phyloP scores from a whole-genome alignment of 768 basidiomycete genomes.

The Mycena olivaceomarginata region DNA sequence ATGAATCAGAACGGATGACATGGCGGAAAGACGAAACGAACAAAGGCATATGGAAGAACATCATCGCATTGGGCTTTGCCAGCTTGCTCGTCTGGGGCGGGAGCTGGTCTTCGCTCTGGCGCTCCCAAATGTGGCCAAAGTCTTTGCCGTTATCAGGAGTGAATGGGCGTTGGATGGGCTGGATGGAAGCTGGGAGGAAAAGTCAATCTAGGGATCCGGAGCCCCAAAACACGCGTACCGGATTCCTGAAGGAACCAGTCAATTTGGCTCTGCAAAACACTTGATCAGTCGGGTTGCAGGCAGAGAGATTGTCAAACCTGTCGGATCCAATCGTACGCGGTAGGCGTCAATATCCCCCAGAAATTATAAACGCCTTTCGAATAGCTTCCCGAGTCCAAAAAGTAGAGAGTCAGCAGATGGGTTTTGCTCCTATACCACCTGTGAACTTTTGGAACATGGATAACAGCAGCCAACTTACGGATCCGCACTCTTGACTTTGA shows the following conservation, averaged over 20 bases:
- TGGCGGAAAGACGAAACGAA: slow-evolving; percentile 68
- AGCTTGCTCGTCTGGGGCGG: slow-evolving; percentile 73
- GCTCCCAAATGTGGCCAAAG: slow-evolving; percentile 78
- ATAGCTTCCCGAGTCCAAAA: slow-evolving; percentile 93
- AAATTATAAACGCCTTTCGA: slow-evolving; percentile 75
- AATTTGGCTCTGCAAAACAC: slow-evolving; percentile 78
- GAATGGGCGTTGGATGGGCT: slow-evolving; percentile 89
- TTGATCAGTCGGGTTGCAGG: slow-evolving; percentile 12
- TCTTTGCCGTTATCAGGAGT: slow-evolving; percentile 85
- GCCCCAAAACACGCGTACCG: slow-evolving; percentile 54
- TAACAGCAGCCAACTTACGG: slow-evolving; percentile 69
- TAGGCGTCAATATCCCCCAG: slow-evolving; percentile 78
- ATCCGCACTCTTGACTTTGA: slow-evolving; percentile 91
- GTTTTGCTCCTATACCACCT: slow-evolving; percentile 79
- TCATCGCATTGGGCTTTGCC: slow-evolving; percentile 95
- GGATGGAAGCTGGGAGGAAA: slow-evolving; percentile 68
- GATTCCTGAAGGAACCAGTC: slow-evolving; percentile 95
- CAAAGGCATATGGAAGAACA: slow-evolving; percentile 99
- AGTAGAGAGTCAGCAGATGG: slow-evolving; percentile 93
- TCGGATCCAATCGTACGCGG: slow-evolving; percentile 92
- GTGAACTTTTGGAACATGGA: not conserved
- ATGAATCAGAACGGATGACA: slow-evolving; percentile 8
- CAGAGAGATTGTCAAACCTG: slow-evolving; percentile 59
- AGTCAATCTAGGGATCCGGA: not conserved
- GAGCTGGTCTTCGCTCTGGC: slow-evolving; percentile 74